These are phyloP conservation scores for Claviceps paspali DNA, from an alignment of 2,329 filamentous ascomycete genomes.

Conservation along the genomic window DNA sequence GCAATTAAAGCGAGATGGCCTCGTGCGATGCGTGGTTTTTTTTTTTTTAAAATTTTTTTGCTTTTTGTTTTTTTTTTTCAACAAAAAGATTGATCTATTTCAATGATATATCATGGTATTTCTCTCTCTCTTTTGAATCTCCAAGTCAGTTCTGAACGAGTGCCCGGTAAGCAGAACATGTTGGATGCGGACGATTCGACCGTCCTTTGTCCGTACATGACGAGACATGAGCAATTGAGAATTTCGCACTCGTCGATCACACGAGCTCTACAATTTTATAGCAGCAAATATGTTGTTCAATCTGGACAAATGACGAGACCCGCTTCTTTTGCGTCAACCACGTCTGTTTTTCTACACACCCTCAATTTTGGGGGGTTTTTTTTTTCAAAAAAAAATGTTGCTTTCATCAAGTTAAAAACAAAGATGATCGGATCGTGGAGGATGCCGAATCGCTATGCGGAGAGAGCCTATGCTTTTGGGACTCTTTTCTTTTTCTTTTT, in stretches of 20 bases:
- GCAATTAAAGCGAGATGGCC: slow-evolving; percentile 10
- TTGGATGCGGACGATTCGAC: background rate
- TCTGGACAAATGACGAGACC: background rate
- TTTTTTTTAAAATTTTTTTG: too few species aligned
- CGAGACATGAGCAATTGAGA: background rate
- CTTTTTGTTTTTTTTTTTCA: background rate
- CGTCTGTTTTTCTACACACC: slow-evolving; percentile 2
- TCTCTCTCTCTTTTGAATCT: background rate
- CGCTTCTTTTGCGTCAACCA: background rate
- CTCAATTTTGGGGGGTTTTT: too few species aligned
- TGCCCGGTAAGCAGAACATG: background rate
- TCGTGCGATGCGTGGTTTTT: too few species aligned
- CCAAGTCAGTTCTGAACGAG: background rate
- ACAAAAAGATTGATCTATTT: background rate
- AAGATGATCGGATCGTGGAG: slow-evolving; percentile 22
- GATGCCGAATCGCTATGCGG: slow-evolving; percentile 23
- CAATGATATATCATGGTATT: background rate
- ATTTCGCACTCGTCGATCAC: background rate
- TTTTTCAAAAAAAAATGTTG: too few species aligned
- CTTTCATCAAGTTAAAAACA: too few species aligned
- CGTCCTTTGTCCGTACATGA: background rate
- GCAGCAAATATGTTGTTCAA: background rate
- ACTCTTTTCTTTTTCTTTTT: slow-evolving; percentile 9
- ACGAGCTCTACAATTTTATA: background rate
- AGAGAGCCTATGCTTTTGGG: slow-evolving; percentile 13